Percentiles rank a stretch among this genome's conserved stretches.
phyloP scores from a whole-genome alignment of 805 yeast species.

The Ogataea kodamae region DNA sequence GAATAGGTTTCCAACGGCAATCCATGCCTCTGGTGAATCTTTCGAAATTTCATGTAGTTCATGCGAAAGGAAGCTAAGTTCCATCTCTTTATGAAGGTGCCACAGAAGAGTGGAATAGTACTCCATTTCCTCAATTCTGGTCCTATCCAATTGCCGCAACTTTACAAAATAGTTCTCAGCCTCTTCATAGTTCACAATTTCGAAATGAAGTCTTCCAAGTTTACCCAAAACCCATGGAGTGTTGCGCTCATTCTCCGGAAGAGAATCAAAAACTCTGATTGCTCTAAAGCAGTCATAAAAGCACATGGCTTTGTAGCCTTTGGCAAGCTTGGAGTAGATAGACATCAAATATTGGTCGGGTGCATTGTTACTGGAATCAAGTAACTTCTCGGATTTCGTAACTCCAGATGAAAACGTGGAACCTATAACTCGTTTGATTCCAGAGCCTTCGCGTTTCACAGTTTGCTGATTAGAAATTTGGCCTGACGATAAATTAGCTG shows the following conservation, averaged over 20 bases:
- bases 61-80: constrained; percentile 76
- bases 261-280: constrained; percentile 57
- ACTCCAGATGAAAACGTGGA: constrained; percentile 19
- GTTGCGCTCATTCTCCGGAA: constrained; percentile 59
- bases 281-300: constrained; percentile 80
- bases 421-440: constrained; percentile 26
- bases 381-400: constrained; percentile 8
- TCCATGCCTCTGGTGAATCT: constrained; percentile 82
- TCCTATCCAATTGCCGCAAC: constrained; percentile 67
- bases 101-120: constrained; percentile 84
- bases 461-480: constrained; percentile 8
- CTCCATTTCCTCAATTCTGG: constrained; percentile 86
- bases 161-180: constrained; percentile 60
- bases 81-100: constrained; percentile 83
- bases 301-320: constrained; percentile 56
- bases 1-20: constrained; percentile 83
- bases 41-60: constrained; percentile 66
- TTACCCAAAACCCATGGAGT: constrained; percentile 86
- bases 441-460: constrained; percentile 15
- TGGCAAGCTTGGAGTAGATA: constrained; percentile 53
- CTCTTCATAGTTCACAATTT: constrained; percentile 79
- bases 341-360: constrained; percentile 41
- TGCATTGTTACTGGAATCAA: constrained; percentile 11
- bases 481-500: constrained; percentile 12
- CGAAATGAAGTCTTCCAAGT: constrained; percentile 79